phyloP scores from a whole-genome alignment of 2,329 filamentous ascomycete species.

The Calcarisporium arbuscula region DNA sequence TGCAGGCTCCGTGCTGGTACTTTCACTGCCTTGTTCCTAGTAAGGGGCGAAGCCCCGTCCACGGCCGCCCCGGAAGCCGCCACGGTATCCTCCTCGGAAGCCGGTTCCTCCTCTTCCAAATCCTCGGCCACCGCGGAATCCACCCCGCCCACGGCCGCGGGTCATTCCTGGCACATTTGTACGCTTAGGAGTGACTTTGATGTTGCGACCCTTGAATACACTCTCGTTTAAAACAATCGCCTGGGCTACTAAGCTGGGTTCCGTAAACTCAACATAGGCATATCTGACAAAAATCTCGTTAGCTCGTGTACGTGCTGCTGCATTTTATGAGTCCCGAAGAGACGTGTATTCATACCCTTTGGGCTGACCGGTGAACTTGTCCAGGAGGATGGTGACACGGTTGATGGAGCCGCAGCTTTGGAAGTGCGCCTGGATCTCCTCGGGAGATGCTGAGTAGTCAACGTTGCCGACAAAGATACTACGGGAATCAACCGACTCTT shows the following conservation, averaged over 20 bases:
- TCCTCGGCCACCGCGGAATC: constrained; percentile 32
- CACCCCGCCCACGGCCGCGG: constrained; percentile 63
- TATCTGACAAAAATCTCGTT: constrained; percentile 56
- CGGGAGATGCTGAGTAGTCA: constrained; percentile 92
- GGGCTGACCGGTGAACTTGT: constrained; percentile 98
- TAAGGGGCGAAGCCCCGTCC: constrained; percentile 61
- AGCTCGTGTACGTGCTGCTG: not conserved
- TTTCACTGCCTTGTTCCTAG: constrained; percentile 37
- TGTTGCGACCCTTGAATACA: constrained; percentile 85
- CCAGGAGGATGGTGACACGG: constrained; percentile 90
- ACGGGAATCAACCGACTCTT: constrained; percentile 89
- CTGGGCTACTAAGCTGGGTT: constrained; percentile 86
- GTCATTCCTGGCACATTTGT: constrained; percentile 96
- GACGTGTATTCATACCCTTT: constrained; percentile 68
- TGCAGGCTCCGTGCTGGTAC: constrained; percentile 13
- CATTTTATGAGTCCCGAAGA: not conserved
- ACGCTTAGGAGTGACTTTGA: constrained; percentile 92
- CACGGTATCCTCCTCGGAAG: constrained; percentile 57
- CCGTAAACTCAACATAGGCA: constrained; percentile 96
- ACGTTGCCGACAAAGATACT: constrained; percentile 99
- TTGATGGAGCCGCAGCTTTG: constrained; percentile 97
- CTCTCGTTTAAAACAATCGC: constrained; percentile 95
- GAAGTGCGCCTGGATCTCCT: constrained; percentile 96
- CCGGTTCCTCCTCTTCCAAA: constrained; percentile 41
- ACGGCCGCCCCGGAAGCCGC: constrained; percentile 61